phyloP scores from a whole-genome alignment of 768 basidiomycete genomes.

The Kwoniella bestiolae region DNA sequence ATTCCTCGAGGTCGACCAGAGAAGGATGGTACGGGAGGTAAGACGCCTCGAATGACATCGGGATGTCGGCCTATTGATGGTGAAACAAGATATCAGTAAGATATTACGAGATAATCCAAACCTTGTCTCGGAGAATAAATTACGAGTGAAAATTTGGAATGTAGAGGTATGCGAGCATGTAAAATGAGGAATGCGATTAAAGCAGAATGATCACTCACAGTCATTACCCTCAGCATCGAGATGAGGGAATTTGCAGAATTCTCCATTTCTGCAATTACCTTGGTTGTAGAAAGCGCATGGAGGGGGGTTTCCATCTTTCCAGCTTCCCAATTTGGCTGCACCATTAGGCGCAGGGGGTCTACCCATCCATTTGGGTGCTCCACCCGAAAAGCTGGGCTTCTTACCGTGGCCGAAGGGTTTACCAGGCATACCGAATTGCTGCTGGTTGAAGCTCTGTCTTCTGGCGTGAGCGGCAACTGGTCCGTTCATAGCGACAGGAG shows the following conservation, averaged over 20 bases:
- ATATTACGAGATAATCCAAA: slow-evolving; percentile 1
- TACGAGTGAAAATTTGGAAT: not conserved
- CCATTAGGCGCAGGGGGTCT: slow-evolving; percentile 23
- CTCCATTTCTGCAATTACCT: slow-evolving; percentile 55
- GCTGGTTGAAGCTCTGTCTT: slow-evolving; percentile 43
- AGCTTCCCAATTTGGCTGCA: slow-evolving; percentile 36
- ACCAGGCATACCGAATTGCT: slow-evolving; percentile 29
- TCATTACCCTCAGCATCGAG: slow-evolving; percentile 56
- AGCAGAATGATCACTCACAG: slow-evolving; percentile 35
- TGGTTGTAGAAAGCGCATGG: slow-evolving; percentile 54
- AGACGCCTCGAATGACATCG: slow-evolving; percentile 54
- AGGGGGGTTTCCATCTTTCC: slow-evolving; percentile 54
- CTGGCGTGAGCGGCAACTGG: slow-evolving; percentile 17
- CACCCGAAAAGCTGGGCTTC: slow-evolving; percentile 55
- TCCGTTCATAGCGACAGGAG: slow-evolving; percentile 5
- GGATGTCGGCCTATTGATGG: slow-evolving; percentile 50
- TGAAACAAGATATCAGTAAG: not conserved
- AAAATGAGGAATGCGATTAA: not conserved
- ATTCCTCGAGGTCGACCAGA: slow-evolving; percentile 33
- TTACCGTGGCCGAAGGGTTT: slow-evolving; percentile 48
- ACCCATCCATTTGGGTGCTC: slow-evolving; percentile 30
- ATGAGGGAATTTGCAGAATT: slow-evolving; percentile 59
- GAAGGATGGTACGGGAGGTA: slow-evolving; percentile 50
- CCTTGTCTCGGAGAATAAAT: not conserved
- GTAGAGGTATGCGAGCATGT: not conserved